Base-by-base conservation (phyloP, 75 land plant species). In the Ceratopteris richardii region DNA sequence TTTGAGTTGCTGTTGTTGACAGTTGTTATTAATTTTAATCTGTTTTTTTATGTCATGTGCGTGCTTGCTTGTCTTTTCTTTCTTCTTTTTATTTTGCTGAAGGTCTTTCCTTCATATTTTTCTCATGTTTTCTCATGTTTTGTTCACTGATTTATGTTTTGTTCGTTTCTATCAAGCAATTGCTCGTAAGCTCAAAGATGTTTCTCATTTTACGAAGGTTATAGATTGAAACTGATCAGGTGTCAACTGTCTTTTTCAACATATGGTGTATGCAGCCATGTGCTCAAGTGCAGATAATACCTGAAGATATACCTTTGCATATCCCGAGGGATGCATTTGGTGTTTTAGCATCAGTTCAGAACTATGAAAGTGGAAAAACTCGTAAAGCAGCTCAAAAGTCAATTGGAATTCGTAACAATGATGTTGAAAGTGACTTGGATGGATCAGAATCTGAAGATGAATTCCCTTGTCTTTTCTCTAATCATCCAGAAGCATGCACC, bases 281-380 rank as follows among this genome's bases (percentile, higher is more conserved):
- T 73, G 96, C 77, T 9, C 80, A 86, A 60, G 78, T 95, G n/a
- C 87, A 83, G 56, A 84, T 95, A 61, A 69, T 95, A 50, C 70
- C 84, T 46, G 99, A 95, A 71, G 96, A 83, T 62, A 58, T 56
- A 21, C 96, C 97, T 19, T 31, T 84, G 24, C 88, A 80, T 54
- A 78, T 86, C 46, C 99, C 96, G 41, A 84, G 77, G 44, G 91
- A 80, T 67, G 92, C 86, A 28, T 84, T 83, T 82, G 81, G 70
- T 36, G 57, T 61, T 22, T 40, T 77, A 61, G 76, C 83, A 36
- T 68, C 80, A 18, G 61, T 71, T 6, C 73, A 70, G 40, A 65
- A 63, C 44, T 29, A 62, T 29, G 63, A 61, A 22, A 68, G 74
- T 37, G 71, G 68, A 20, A 71, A 62, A 60, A 54, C 60, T 20